phyloP scores from a whole-genome alignment of 208 protist genomes.

The Leishmania gerbilli region DNA sequence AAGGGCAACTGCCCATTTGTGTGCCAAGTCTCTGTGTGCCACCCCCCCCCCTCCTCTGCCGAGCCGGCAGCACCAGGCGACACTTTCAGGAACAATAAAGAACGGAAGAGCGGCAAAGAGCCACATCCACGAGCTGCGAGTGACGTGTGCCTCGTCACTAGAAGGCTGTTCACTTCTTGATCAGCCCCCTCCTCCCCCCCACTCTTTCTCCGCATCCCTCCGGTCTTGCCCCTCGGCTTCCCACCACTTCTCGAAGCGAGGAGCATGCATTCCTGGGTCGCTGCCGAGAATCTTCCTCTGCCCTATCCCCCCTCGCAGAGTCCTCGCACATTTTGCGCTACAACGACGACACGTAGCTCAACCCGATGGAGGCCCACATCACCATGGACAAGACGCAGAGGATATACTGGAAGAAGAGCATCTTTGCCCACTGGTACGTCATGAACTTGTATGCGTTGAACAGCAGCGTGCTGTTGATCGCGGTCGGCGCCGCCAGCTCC shows the following conservation, averaged over 20 bases:
- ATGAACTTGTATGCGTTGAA: slow-evolving; percentile 72
- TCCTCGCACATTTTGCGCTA: neutral
- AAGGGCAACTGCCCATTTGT: neutral
- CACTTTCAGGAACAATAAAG: neutral
- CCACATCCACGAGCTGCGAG: neutral
- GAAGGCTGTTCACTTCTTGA: neutral
- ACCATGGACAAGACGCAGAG: slow-evolving; percentile 59
- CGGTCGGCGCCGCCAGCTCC: slow-evolving; percentile 68
- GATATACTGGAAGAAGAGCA: slow-evolving; percentile 84
- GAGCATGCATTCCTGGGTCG: neutral
- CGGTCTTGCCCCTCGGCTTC: neutral
- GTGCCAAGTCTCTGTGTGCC: neutral
- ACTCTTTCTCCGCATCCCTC: neutral
- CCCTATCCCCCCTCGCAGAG: neutral
- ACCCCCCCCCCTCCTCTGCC: neutral
- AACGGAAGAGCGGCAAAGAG: neutral
- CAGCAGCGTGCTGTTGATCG: slow-evolving; percentile 76
- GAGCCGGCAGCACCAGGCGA: neutral
- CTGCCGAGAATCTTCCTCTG: neutral
- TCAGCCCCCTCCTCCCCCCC: neutral
- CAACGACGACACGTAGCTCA: slow-evolving; percentile 42
- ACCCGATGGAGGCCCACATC: slow-evolving; percentile 56
- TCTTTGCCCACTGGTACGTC: slow-evolving; percentile 66
- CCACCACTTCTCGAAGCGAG: neutral
- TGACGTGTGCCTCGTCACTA: neutral